phyloP scores from a whole-genome alignment of 305 asterid species.

The Striga hermonthica region DNA sequence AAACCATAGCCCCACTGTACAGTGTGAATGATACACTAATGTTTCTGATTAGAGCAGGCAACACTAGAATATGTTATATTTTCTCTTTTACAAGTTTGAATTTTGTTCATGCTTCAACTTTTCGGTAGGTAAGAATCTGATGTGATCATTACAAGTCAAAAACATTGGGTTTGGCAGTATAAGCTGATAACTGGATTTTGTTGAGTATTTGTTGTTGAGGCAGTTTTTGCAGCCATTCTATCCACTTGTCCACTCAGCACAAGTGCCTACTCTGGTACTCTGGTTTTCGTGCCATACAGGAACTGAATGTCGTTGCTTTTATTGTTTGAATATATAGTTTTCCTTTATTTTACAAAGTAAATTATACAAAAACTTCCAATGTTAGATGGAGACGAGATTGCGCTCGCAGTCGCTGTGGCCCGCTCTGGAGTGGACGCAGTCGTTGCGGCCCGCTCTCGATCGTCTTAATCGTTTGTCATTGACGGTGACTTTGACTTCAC shows the following conservation, averaged over 20 bases:
- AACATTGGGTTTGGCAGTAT: no score
- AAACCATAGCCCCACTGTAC: constrained; percentile 23
- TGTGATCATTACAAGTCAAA: constrained; percentile 31
- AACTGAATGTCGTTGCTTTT: neutral
- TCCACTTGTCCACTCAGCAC: constrained; percentile 5
- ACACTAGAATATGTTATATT: neutral
- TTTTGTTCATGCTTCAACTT: neutral
- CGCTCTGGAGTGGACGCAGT: no score
- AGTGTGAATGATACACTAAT: constrained; percentile 18
- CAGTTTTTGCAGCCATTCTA: constrained; percentile 12
- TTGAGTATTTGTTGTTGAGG: neutral
- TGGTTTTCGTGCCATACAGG: neutral
- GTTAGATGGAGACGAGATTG: no score
- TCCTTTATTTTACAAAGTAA: neutral
- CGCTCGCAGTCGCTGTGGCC: no score
- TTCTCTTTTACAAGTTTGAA: constrained; percentile 19
- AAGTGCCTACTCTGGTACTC: neutral
- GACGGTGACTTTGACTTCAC: no score
- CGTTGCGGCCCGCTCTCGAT: no score
- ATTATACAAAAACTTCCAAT: neutral
- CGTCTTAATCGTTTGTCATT: no score
- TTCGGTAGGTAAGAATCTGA: neutral
- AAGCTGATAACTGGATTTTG: no score
- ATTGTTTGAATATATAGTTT: neutral
- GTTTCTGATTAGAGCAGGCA: constrained; percentile 15